Conservation (phyloP, 1,284 basidiomycete species). For the Sporisorium reilianum region DNA sequence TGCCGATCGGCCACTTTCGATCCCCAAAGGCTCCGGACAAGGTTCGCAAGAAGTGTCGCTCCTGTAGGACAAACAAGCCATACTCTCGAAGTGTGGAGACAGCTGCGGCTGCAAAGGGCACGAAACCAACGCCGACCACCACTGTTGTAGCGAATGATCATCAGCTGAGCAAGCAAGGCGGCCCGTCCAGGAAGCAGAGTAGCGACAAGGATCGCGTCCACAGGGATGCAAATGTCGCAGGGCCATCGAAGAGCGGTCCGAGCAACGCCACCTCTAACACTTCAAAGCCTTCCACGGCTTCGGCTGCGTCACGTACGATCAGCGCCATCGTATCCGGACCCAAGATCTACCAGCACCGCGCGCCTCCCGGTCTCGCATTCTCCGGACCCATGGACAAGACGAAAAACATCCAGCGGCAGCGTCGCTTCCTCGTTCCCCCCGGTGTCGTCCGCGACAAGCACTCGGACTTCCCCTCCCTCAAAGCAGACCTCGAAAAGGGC, state of each 20-base stretch:
- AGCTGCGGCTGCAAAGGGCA: no score
- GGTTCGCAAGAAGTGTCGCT: background rate
- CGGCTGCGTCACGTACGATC: background rate
- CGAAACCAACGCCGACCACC: no score
- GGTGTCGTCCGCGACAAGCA: constrained; percentile 1
- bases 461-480: constrained; percentile 1
- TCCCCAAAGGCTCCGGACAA: background rate
- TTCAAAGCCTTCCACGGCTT: background rate
- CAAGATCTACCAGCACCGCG: constrained; percentile 6
- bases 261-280: background rate
- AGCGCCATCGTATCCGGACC: background rate
- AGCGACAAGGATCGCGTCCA: background rate
- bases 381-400: constrained; percentile 13
- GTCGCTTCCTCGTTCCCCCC: constrained; percentile 16
- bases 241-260: background rate
- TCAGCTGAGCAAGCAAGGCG: no score
- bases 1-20: background rate
- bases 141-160: no score
- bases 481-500: background rate
- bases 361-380: constrained; percentile 8
- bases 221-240: background rate
- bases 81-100: no score
- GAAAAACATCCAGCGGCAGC: constrained; percentile 6
- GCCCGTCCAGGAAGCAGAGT: no score
- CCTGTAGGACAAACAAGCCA: background rate